Base-by-base conservation (phyloP, 306 rosid species). In the Styphnolobium japonicum region DNA sequence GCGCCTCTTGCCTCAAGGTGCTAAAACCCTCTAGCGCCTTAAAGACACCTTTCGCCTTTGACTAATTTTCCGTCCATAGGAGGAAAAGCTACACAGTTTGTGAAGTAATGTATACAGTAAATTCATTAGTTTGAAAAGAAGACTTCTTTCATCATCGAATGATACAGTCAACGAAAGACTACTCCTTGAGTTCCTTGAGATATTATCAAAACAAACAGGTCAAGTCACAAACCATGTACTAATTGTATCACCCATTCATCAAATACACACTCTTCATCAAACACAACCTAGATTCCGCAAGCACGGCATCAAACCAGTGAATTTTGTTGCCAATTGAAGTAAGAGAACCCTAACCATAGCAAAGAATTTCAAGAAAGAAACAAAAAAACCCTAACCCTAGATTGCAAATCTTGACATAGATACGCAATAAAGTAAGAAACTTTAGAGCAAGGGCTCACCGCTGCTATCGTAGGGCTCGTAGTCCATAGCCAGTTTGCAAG, bases 391-490 rank as follows among this genome's bases (percentile, higher is more conserved):
- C 70, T 39, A 88, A 66, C 75, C 77, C 84, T 27, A 82, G 53
- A 51, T 55, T 53, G 9, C 10, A 64, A 79, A 52, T 69, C 80
- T 77, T 10, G 82, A 77, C 34, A n/a, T n/a, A 74, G 3, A 10
- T 0, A 79, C 0, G 62, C 11, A 61, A 16, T 5, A 55, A 71
- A 75, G 52, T 4, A 46, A 55, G 40, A 34, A 77, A 80, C 21
- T 67, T 66, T 29, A 1, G 5, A 72, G 71, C 55, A 56, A 86
- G 71, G 71, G 75, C 89, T 86, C 55, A 94, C 98, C 98, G 71
- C 98, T 94, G 85, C 98, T 94, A 73, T 94, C 98, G 79, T 85
- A 92, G 70, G 96, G 97, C 89, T 90, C 96, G 92, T 90, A 87
- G 82, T 92, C 97, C 98, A 94, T 92, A 83, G 93, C 91, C 92